Conservation (phyloP, 139 green algal species). For the Chlorella sp. region DNA sequence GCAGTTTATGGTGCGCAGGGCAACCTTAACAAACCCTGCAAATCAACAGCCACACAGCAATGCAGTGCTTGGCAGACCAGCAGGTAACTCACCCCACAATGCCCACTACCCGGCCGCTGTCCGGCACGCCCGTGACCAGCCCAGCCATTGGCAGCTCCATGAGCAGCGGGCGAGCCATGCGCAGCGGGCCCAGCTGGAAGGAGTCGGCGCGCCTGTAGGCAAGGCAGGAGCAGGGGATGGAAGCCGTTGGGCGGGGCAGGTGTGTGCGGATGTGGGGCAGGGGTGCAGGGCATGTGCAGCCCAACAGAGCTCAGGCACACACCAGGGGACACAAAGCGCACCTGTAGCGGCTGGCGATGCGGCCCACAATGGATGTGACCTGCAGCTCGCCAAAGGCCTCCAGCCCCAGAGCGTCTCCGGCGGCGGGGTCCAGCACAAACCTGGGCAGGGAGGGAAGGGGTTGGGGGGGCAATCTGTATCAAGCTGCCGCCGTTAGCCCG, state of each 20-base stretch:
- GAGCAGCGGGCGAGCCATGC: constrained; percentile 34
- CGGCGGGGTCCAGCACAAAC: constrained; percentile 50
- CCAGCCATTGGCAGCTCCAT: constrained; percentile 49
- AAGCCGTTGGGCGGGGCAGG: too few species aligned
- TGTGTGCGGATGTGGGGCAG: too few species aligned
- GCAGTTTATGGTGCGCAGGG: too few species aligned
- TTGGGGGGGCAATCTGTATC: too few species aligned
- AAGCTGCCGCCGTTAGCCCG: too few species aligned
- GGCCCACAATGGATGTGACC: constrained; percentile 46
- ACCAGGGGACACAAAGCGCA: too few species aligned
- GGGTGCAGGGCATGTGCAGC: too few species aligned
- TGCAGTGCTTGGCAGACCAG: too few species aligned
- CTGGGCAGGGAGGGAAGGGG: neutral
- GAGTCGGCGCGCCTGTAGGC: constrained; percentile 3
- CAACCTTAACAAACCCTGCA: too few species aligned
- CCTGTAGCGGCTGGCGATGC: constrained; percentile 40
- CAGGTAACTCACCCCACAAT: constrained; percentile 43
- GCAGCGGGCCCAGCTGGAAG: constrained; percentile 43
- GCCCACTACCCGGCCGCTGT: constrained; percentile 38
- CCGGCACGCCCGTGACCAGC: constrained; percentile 44
- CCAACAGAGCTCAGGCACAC: too few species aligned
- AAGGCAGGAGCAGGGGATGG: too few species aligned
- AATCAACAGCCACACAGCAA: too few species aligned
- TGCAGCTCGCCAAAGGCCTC: constrained; percentile 48
- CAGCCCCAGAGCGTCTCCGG: constrained; percentile 45